These are phyloP conservation scores for Leptographium flavum DNA, from an alignment of 2,329 filamentous ascomycete genomes.

Conservation along the genomic window DNA sequence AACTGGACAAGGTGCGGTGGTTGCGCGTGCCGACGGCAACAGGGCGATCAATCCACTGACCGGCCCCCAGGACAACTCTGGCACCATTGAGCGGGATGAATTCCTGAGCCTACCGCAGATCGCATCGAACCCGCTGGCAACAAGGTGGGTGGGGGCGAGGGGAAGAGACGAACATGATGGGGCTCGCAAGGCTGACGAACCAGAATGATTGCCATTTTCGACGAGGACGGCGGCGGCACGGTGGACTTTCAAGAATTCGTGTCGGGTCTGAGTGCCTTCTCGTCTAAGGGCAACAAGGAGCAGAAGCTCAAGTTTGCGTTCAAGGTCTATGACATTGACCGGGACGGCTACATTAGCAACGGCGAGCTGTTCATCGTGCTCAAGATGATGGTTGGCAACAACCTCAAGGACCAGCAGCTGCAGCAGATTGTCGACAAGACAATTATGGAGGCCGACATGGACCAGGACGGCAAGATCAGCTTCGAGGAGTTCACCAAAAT, in stretches of 20 bases:
- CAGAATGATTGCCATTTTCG: conserved; percentile 98
- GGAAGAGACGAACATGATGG: too few species aligned
- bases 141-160: conserved; percentile 42
- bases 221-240: conserved; percentile 93
- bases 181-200: not conserved
- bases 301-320: conserved; percentile 97
- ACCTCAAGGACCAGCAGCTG: conserved; percentile 95
- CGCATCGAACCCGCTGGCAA: conserved; percentile 92
- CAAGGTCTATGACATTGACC: conserved; percentile 99
- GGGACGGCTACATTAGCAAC: conserved; percentile 96
- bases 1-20: conserved; percentile 76
- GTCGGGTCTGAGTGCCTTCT: conserved; percentile 86
- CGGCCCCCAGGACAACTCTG: conserved; percentile 68
- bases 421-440: conserved; percentile 99
- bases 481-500: conserved; percentile 98
- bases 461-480: conserved; percentile 94
- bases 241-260: conserved; percentile 99
- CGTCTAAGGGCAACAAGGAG: conserved; percentile 96
- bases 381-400: conserved; percentile 99
- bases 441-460: conserved; percentile 97
- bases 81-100: conserved; percentile 96
- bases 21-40: too few species aligned
- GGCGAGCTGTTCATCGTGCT: conserved; percentile 97
- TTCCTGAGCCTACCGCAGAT: conserved; percentile 96
- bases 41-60: too few species aligned